Conservation (phyloP, 768 basidiomycete species). For the Polyporus arcularius region DNA sequence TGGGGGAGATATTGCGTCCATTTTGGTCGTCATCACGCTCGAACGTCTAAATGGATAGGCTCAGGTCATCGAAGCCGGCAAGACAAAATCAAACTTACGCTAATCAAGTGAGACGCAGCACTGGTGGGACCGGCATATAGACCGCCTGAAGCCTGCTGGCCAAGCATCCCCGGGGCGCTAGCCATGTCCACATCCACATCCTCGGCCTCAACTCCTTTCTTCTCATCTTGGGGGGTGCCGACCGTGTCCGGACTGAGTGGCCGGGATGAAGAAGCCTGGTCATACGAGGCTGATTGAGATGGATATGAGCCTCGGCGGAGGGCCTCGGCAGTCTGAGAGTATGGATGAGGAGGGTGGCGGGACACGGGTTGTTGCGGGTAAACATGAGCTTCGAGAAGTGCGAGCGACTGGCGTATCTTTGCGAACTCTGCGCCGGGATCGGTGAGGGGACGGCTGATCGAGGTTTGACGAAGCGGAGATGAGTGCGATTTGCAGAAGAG, state of each 20-base stretch:
- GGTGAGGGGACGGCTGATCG: conserved; percentile 37
- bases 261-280: conserved; percentile 37
- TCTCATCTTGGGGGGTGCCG: conserved; percentile 44
- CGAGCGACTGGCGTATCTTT: conserved; percentile 66
- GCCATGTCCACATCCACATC: conserved; percentile 21
- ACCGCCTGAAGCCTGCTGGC: conserved; percentile 64
- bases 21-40: conserved; percentile 26
- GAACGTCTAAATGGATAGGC: neutral
- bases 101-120: conserved; percentile 65
- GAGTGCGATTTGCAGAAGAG: conserved; percentile 20
- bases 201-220: conserved; percentile 9
- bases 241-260: conserved; percentile 57
- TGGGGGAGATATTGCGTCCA: conserved; percentile 11
- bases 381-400: conserved; percentile 64
- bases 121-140: conserved; percentile 82
- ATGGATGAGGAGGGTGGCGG: conserved; percentile 18
- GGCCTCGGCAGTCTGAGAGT: conserved; percentile 18
- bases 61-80: conserved; percentile 38
- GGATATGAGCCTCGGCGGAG: conserved; percentile 29
- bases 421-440: conserved; percentile 70
- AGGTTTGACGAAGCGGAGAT: conserved; percentile 12
- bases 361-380: conserved; percentile 37
- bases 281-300: conserved; percentile 16
- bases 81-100: conserved; percentile 45
- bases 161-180: conserved; percentile 63